These are phyloP conservation scores for Chlorophyllum brunneum DNA, from an alignment of 768 basidiomycete genomes.

Conservation along the genomic window DNA sequence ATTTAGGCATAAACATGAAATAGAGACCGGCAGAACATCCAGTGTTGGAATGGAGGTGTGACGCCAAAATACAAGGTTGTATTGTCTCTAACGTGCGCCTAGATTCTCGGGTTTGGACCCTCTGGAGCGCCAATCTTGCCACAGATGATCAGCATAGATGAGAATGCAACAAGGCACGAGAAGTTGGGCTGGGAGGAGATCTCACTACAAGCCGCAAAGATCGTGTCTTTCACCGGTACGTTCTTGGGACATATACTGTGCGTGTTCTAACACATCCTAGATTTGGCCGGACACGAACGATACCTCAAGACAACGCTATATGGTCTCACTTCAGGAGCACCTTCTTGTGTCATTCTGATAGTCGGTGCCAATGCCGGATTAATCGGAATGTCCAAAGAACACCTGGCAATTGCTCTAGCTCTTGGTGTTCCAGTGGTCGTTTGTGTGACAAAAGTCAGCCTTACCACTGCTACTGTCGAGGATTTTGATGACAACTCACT, in stretches of 20 bases:
- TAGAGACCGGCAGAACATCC: conserved; percentile 93
- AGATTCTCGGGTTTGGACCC: conserved; percentile 88
- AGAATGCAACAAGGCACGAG: conserved; percentile 70
- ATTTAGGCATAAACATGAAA: conserved; percentile 96
- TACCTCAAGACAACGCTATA: conserved; percentile 93
- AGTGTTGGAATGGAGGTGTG: conserved; percentile 95
- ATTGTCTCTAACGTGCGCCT: background rate
- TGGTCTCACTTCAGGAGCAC: conserved; percentile 90
- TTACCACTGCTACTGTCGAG: background rate
- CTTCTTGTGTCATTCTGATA: conserved; percentile 89
- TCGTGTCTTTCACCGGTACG: conserved; percentile 87
- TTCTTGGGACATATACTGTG: background rate
- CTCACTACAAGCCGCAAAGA: conserved; percentile 82
- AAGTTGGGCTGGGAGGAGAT: conserved; percentile 97
- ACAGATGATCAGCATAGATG: conserved; percentile 50
- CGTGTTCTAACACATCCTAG: conserved; percentile 32
- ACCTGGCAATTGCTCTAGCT: conserved; percentile 91
- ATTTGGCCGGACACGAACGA: conserved; percentile 94
- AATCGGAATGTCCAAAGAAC: conserved; percentile 94
- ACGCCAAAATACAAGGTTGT: background rate
- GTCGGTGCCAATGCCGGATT: conserved; percentile 93
- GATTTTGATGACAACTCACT: background rate
- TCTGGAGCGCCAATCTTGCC: conserved; percentile 80
- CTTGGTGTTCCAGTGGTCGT: conserved; percentile 91
- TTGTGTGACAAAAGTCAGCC: conserved; percentile 84